A percentile compares a stretch with the other conserved stretches of the same genome.
These are phyloP conservation scores for Neurospora cerealis DNA, from an alignment of 495 filamentous ascomycete genomes.

Conservation along the genomic window DNA sequence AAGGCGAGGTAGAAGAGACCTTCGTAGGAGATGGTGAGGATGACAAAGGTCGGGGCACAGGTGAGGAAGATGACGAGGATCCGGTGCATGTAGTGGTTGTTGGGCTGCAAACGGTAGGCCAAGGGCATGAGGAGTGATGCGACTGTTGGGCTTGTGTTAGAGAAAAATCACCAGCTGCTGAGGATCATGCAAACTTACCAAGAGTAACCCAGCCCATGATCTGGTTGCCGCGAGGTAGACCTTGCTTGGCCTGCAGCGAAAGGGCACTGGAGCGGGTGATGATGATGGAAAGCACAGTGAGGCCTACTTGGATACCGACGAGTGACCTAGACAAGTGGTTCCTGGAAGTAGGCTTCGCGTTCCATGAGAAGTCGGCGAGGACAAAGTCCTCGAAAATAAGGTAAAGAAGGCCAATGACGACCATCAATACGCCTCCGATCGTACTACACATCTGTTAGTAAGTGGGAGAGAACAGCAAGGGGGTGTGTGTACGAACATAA, in stretches of 20 bases:
- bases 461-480: background rate
- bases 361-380: conserved; percentile 33
- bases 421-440: conserved; percentile 70
- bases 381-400: conserved; percentile 71
- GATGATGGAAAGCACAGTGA: conserved; percentile 72
- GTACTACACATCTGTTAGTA: conserved; percentile 44
- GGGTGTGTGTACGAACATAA: conserved; percentile 53
- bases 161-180: background rate
- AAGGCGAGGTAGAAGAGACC: conserved; percentile 94
- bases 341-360: conserved; percentile 14
- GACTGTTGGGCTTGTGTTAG: conserved; percentile 35
- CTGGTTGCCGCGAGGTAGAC: conserved; percentile 85
- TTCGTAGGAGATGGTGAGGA: conserved; percentile 96
- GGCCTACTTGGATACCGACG: conserved; percentile 53
- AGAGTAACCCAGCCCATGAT: conserved; percentile 78
- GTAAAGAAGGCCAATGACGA: conserved; percentile 67
- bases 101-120: conserved; percentile 69
- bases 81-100: conserved; percentile 82
- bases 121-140: conserved; percentile 72
- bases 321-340: conserved; percentile 28
- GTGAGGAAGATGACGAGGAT: conserved; percentile 85
- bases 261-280: conserved; percentile 75
- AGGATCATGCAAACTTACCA: conserved; percentile 38
- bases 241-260: conserved; percentile 76
- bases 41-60: conserved; percentile 87